These are phyloP conservation scores for Leucocoprinus leucothites DNA, from an alignment of 768 basidiomycete species.

Conservation along the genomic window DNA sequence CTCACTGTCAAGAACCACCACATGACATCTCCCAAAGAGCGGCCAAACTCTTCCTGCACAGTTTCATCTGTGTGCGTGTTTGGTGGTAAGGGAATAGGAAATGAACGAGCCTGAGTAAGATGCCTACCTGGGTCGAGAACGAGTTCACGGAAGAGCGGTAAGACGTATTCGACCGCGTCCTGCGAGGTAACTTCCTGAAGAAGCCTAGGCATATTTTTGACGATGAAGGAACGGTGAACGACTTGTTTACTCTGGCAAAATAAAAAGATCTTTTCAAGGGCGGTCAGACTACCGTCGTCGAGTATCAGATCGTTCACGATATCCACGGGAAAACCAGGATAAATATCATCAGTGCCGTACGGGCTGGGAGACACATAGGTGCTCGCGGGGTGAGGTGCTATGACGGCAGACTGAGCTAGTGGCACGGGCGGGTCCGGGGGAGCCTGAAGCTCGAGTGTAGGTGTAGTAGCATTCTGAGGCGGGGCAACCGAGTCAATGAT, in stretches of 20 bases:
- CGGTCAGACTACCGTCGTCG: slow-evolving; percentile 79
- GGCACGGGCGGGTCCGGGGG: slow-evolving; percentile 21
- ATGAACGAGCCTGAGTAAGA: slow-evolving; percentile 10
- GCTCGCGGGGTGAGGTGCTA: slow-evolving; percentile 8
- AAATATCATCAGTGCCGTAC: slow-evolving; percentile 29
- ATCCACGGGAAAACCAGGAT: slow-evolving; percentile 31
- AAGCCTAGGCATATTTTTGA: slow-evolving; percentile 77
- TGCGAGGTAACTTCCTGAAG: slow-evolving; percentile 74
- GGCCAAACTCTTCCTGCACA: slow-evolving; percentile 85
- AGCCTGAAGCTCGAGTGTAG: slow-evolving; percentile 17
- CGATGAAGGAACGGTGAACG: slow-evolving; percentile 73
- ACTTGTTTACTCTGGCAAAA: slow-evolving; percentile 74
- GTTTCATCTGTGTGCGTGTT: slow-evolving; percentile 56
- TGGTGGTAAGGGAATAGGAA: slow-evolving; percentile 8
- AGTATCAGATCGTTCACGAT: slow-evolving; percentile 38
- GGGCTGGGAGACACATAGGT: slow-evolving; percentile 11
- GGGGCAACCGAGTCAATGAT: slow-evolving; percentile 15
- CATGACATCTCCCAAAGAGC: slow-evolving; percentile 74
- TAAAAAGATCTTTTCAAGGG: slow-evolving; percentile 90
- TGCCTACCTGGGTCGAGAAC: slow-evolving; percentile 81
- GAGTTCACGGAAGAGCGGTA: slow-evolving; percentile 83
- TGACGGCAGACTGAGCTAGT: slow-evolving; percentile 11
- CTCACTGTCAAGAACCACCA: slow-evolving; percentile 89
- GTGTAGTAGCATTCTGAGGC: slow-evolving; percentile 24
- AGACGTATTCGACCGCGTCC: slow-evolving; percentile 90